These are phyloP conservation scores for Claviceps sp. DNA, from an alignment of 2,329 filamentous ascomycete genomes.

Conservation along the genomic window DNA sequence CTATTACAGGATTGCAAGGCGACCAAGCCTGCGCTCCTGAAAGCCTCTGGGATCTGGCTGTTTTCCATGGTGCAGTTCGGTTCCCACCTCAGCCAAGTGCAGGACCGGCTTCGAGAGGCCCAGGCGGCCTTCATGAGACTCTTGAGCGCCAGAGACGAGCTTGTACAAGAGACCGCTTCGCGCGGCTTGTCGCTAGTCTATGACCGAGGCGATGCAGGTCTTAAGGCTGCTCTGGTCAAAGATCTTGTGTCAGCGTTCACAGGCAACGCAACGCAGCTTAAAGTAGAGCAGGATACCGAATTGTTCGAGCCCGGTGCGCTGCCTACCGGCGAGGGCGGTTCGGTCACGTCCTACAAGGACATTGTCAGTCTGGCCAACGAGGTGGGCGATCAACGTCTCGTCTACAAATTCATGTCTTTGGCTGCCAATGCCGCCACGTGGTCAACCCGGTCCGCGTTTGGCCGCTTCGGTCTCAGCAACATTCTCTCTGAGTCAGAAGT, in stretches of 20 bases:
- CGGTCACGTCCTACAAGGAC: conserved; percentile 92
- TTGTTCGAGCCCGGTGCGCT: conserved; percentile 84
- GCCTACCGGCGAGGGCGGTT: conserved; percentile 78
- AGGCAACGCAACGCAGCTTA: conserved; percentile 58
- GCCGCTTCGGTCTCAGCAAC: conserved; percentile 80
- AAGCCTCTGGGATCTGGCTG: conserved; percentile 90
- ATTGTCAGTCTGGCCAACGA: conserved; percentile 93
- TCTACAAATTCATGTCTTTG: conserved; percentile 97
- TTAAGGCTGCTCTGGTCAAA: conserved; percentile 72
- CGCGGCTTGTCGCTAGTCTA: conserved; percentile 86
- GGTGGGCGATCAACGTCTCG: conserved; percentile 87
- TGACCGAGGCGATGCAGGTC: conserved; percentile 69
- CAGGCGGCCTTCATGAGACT: conserved; percentile 82
- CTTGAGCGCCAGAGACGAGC: conserved; percentile 75
- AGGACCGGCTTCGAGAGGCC: conserved; percentile 59
- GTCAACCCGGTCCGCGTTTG: conserved; percentile 94
- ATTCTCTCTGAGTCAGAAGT: conserved; percentile 80
- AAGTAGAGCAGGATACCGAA: conserved; percentile 81
- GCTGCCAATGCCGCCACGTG: conserved; percentile 93
- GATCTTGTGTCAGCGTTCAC: conserved; percentile 86
- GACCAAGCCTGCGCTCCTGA: conserved; percentile 78
- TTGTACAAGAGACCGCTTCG: conserved; percentile 91
- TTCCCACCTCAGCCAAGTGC: conserved; percentile 62
- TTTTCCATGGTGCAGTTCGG: conserved; percentile 86
- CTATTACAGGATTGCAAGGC: conserved; percentile 65